Percentiles rank a stretch among this genome's conserved stretches.
Conservation (phyloP, 2,329 filamentous ascomycete genomes). For the Penicillium janthinellum region DNA sequence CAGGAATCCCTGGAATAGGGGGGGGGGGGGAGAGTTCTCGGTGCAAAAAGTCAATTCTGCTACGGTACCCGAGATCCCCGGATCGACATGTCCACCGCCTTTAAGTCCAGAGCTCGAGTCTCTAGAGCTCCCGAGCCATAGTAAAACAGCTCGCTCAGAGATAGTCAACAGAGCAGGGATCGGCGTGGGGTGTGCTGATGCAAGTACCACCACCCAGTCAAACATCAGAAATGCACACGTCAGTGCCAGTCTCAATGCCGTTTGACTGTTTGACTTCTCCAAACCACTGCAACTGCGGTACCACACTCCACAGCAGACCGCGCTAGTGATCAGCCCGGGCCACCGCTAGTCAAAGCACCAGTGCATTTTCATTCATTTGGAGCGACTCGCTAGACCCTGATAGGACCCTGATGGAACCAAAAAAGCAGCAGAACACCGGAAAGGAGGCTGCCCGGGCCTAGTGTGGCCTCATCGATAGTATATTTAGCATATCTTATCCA, state of each 20-base stretch:
- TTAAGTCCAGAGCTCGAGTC: not conserved
- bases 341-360: not conserved
- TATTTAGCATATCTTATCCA: not conserved
- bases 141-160: not conserved
- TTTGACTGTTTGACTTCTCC: not conserved
- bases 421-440: not conserved
- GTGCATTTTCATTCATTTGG: not conserved
- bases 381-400: not conserved
- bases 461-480: not conserved
- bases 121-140: not conserved
- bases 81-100: constrained; percentile 19
- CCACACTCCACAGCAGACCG: not conserved
- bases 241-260: not conserved
- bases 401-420: not conserved
- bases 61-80: constrained; percentile 13
- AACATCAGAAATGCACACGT: not conserved
- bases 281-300: constrained; percentile 7
- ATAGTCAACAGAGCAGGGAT: not conserved
- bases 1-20: not conserved
- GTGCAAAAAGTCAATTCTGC: not conserved
- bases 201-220: not conserved
- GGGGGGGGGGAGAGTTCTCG: not conserved
- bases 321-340: not conserved
- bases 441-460: not conserved
- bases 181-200: not conserved